phyloP scores from a whole-genome alignment of 495 filamentous ascomycete species.

The Pseudevernia furfuracea region DNA sequence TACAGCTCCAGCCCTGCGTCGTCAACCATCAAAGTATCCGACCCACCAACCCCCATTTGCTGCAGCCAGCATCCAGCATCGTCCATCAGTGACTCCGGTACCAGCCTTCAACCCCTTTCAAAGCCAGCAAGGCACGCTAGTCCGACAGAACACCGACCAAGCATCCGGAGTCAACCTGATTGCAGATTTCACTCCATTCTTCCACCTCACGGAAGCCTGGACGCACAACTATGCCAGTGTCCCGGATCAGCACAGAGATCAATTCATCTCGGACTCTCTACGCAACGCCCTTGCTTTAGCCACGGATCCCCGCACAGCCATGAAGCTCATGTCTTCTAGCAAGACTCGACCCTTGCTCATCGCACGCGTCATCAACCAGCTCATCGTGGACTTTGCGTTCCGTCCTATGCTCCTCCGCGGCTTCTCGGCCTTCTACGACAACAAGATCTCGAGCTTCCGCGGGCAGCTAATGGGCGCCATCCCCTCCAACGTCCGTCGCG shows the following conservation, averaged over 20 bases:
- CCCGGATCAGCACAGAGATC: conserved; percentile 17
- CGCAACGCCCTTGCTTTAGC: conserved; percentile 21
- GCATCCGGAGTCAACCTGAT: neutral
- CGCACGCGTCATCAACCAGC: conserved; percentile 28
- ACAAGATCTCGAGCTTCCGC: conserved; percentile 22
- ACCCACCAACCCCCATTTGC: neutral
- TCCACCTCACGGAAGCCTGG: conserved; percentile 13
- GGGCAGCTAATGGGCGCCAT: conserved; percentile 19
- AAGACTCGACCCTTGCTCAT: conserved; percentile 24
- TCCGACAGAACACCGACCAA: neutral
- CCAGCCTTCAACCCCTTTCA: neutral
- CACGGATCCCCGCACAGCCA: conserved; percentile 18
- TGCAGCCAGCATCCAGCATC: neutral
- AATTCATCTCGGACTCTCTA: neutral
- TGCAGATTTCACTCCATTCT: conserved; percentile 12
- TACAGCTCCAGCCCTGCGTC: neutral
- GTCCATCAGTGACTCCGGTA: neutral
- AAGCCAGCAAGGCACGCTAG: neutral
- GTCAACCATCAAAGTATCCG: neutral
- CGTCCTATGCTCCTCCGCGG: conserved; percentile 11
- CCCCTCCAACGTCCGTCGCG: conserved; percentile 20
- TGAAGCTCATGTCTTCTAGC: conserved; percentile 22
- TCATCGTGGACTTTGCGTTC: conserved; percentile 24
- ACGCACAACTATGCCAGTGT: conserved; percentile 14
- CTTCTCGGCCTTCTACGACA: conserved; percentile 12